Conservation (phyloP, 2,329 filamentous ascomycete genomes). For the Penicillium sp. region DNA sequence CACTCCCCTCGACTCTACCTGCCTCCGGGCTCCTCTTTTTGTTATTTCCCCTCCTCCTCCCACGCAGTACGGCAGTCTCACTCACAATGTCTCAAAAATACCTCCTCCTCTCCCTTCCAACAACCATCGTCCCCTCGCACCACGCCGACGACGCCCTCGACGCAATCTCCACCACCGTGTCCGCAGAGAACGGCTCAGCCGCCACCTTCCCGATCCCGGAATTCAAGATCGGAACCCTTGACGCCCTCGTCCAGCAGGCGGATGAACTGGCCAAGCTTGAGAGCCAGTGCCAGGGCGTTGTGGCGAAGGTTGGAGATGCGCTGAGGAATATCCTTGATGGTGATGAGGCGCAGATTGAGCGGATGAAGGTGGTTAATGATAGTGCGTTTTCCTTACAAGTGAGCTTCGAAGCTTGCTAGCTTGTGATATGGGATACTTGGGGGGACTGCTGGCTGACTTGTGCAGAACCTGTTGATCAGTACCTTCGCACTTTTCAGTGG, state of each 20-base stretch:
- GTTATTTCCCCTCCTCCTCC: neutral
- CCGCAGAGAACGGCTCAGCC: slow-evolving; percentile 74
- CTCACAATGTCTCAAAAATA: no score
- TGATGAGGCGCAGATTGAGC: slow-evolving; percentile 77
- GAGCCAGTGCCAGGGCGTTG: slow-evolving; percentile 75
- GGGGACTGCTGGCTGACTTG: slow-evolving; percentile 7
- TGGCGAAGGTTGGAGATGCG: slow-evolving; percentile 85
- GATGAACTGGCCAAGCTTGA: slow-evolving; percentile 93
- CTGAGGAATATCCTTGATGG: slow-evolving; percentile 81
- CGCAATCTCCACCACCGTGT: slow-evolving; percentile 72
- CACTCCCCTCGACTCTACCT: no score
- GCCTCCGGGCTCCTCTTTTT: no score
- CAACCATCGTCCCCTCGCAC: slow-evolving; percentile 79
- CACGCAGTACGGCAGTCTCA: no score
- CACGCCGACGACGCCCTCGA: slow-evolving; percentile 81
- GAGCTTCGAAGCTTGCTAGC: neutral
- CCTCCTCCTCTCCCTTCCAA: slow-evolving; percentile 86
- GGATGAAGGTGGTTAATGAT: slow-evolving; percentile 93
- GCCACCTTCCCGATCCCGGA: slow-evolving; percentile 81
- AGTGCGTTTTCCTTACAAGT: slow-evolving; percentile 60
- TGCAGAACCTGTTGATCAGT: slow-evolving; percentile 91
- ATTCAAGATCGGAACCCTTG: slow-evolving; percentile 97
- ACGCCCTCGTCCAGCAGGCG: slow-evolving; percentile 92
- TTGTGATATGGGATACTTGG: no score
- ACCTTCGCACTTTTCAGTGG: slow-evolving; percentile 87